Conservation (phyloP, 2,329 filamentous ascomycete species). For the Xylaria sp. region DNA sequence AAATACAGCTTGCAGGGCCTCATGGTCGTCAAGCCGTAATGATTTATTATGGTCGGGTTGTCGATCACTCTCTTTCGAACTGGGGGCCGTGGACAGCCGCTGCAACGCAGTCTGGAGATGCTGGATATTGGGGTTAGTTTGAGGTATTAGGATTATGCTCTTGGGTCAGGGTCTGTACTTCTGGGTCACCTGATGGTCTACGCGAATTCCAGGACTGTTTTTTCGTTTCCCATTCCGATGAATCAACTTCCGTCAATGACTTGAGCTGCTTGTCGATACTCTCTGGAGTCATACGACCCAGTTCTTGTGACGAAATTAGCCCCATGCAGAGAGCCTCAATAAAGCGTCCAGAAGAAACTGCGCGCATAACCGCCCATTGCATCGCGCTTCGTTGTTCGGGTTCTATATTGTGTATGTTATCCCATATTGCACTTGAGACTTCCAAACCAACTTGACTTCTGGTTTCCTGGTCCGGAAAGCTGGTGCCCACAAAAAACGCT, state of each 20-base stretch:
- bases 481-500: conserved; percentile 16
- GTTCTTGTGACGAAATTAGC: conserved; percentile 24
- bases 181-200: conserved; percentile 21
- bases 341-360: conserved; percentile 30
- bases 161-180: conserved; percentile 32
- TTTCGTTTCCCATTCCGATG: conserved; percentile 26
- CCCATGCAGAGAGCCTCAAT: conserved; percentile 31
- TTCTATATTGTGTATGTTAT: neutral
- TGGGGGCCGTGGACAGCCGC: conserved; percentile 24
- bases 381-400: conserved; percentile 13
- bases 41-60: conserved; percentile 29
- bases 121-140: conserved; percentile 31
- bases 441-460: conserved; percentile 16
- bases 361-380: conserved; percentile 30
- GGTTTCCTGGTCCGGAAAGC: conserved; percentile 7
- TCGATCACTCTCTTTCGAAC: neutral
- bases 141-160: conserved; percentile 1
- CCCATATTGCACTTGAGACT: conserved; percentile 28
- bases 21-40: conserved; percentile 36
- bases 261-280: conserved; percentile 15
- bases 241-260: conserved; percentile 15
- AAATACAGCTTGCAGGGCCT: conserved; percentile 28
- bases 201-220: conserved; percentile 10
- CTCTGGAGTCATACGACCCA: conserved; percentile 27
- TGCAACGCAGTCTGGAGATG: conserved; percentile 31